These are phyloP conservation scores for Dryas alaskensis DNA, from an alignment of 306 rosid genomes.

Conservation along the genomic window DNA sequence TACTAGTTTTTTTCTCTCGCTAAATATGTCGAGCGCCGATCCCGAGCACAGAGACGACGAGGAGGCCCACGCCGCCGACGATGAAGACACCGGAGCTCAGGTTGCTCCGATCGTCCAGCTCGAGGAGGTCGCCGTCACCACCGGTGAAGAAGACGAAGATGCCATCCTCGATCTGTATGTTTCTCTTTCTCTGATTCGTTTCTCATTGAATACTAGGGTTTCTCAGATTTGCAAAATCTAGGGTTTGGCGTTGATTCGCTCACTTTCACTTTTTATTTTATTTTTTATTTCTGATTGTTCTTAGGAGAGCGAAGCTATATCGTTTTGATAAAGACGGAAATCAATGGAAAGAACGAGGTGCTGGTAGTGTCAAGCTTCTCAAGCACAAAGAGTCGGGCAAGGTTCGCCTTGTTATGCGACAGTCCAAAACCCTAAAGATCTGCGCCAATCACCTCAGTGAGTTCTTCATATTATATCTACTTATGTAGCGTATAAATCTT, in stretches of 20 bases:
- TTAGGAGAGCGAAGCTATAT: constrained; percentile 84
- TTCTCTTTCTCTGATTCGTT: neutral
- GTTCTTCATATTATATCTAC: neutral
- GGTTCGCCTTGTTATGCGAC: constrained; percentile 86
- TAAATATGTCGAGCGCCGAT: constrained; percentile 63
- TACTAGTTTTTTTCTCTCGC: neutral
- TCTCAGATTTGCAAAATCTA: neutral
- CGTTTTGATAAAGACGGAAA: constrained; percentile 88
- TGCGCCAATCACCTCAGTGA: constrained; percentile 89
- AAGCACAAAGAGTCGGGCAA: constrained; percentile 65
- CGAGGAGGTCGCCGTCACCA: constrained; percentile 66
- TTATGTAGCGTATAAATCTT: no score
- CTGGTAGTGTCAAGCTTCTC: constrained; percentile 74
- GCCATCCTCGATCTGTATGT: constrained; percentile 73
- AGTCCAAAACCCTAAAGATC: constrained; percentile 86
- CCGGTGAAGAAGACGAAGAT: constrained; percentile 84
- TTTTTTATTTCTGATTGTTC: neutral
- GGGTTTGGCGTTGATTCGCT: constrained; percentile 1
- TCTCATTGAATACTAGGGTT: constrained; percentile 7
- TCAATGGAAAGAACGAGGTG: constrained; percentile 93
- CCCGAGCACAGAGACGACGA: constrained; percentile 84
- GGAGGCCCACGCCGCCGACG: constrained; percentile 74
- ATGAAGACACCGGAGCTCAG: constrained; percentile 96
- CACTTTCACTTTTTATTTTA: neutral
- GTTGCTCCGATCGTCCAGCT: constrained; percentile 93